Conservation (phyloP, 257 asterid genomes). For the Przewalskia tangutica region DNA sequence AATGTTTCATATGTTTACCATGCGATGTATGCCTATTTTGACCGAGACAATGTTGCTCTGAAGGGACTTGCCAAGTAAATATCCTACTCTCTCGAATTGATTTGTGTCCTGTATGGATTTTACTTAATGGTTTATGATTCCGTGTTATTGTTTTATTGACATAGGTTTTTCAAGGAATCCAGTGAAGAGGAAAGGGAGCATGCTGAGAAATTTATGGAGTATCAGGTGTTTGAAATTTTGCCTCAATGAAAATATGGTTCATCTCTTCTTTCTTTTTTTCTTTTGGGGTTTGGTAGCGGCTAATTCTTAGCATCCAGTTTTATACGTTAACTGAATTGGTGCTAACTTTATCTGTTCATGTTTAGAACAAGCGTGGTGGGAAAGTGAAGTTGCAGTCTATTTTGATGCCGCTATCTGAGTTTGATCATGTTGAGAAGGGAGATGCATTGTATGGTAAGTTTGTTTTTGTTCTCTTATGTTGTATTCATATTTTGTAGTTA, state of each 20-base stretch:
- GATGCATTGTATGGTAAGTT: constrained; percentile 18
- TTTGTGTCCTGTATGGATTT: not conserved
- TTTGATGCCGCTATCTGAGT: constrained; percentile 15
- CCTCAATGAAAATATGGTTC: not conserved
- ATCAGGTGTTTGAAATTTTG: constrained; percentile 31
- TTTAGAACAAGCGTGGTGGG: constrained; percentile 29
- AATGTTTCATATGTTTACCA: constrained; percentile 57
- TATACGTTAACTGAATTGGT: not conserved
- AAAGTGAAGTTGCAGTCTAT: constrained; percentile 15
- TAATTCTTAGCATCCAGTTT: not conserved
- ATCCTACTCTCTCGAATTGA: not conserved
- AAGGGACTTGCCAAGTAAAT: constrained; percentile 56
- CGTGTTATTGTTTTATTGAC: not conserved
- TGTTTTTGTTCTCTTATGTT: not conserved
- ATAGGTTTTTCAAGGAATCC: constrained; percentile 53
- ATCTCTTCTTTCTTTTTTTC: not conserved
- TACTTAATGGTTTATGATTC: not conserved
- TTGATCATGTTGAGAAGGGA: constrained; percentile 17
- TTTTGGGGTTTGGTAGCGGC: not conserved
- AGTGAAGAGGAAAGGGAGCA: constrained; percentile 54
- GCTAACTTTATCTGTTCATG: not conserved
- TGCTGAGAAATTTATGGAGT: constrained; percentile 61
- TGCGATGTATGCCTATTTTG: constrained; percentile 58
- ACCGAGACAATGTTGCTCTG: constrained; percentile 57
- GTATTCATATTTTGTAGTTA: not conserved